These are phyloP conservation scores for Rhizophora apiculata DNA, from an alignment of 345 rosid genomes.

Conservation along the genomic window DNA sequence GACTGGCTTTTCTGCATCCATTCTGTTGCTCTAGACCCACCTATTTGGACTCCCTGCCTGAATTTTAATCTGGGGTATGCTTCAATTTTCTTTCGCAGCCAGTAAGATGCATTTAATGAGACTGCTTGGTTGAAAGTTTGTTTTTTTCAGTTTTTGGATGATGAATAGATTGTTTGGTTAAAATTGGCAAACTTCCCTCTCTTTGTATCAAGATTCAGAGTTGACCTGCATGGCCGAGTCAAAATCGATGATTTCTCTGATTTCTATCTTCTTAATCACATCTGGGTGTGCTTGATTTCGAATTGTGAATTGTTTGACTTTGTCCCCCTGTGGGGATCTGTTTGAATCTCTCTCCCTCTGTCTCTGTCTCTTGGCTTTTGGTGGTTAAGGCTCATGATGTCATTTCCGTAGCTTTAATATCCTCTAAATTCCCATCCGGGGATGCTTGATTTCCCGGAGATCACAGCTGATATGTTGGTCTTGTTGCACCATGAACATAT, in stretches of 20 bases:
- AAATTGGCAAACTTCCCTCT: neutral
- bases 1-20: neutral
- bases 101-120: conserved; percentile 6
- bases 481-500: conserved; percentile 54
- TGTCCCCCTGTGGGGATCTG: neutral
- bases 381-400: conserved; percentile 20
- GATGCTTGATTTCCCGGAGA: conserved; percentile 37
- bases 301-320: neutral
- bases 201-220: neutral
- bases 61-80: conserved; percentile 20
- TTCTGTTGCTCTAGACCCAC: too few relatives aligned
- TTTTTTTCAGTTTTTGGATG: too few relatives aligned
- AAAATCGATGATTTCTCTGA: conserved; percentile 25
- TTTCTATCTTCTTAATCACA: conserved; percentile 15
- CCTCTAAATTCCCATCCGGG: conserved; percentile 32
- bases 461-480: conserved; percentile 25
- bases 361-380: neutral
- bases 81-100: conserved; percentile 6
- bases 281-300: conserved; percentile 39
- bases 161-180: neutral
- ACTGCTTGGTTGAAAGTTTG: too few relatives aligned
- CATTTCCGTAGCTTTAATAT: neutral
- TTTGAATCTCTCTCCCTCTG: neutral
- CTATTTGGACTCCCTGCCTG: neutral
- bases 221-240: conserved; percentile 11